Base-by-base conservation (phyloP, 192 early-diverging fungal genomes). In the Podila verticillata region DNA sequence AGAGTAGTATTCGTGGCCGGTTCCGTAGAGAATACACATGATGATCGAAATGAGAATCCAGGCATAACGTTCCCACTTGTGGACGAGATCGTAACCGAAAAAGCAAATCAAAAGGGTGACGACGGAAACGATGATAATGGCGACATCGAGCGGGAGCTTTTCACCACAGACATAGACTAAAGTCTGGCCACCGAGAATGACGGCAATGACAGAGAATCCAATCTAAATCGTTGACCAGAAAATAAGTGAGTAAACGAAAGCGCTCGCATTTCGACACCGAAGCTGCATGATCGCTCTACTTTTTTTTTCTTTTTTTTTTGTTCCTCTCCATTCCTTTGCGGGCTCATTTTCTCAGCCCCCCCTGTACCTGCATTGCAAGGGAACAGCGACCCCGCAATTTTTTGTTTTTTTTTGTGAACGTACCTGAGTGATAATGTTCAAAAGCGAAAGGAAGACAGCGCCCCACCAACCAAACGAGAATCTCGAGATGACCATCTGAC, bases 351-450 rank as follows among this genome's bases (percentile, higher is more conserved):
- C 32, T 34, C 32, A 34, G 32, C 32, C 32, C 32, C 32, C 32
- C 32, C n/a, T n/a, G n/a, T n/a, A n/a, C n/a, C n/a, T n/a, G n/a
- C n/a, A n/a, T n/a, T n/a, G n/a, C n/a, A n/a, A n/a, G n/a, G n/a
- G n/a, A n/a, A n/a, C n/a, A n/a, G n/a, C n/a, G n/a, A n/a, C n/a
- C n/a, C n/a, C n/a, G n/a, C n/a, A n/a, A n/a, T n/a, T n/a, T n/a
- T n/a, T n/a, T n/a, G n/a, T n/a, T n/a, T n/a, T n/a, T 15, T 51
- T 51, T 20, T 51, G 13, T 8, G 9, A 51, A 57, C 56, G 10
- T 57, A 57, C 56, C 35, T 68, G 67, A 22, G 67, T 68, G 17
- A 68, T 39, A 39, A 68, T 68, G 29, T 68, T 68, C 57, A 68
- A 44, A 13, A 68, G 17, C 2, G 57, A 59, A 22, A 68, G n/a